These are phyloP conservation scores for Ailanthus altissimus DNA, from an alignment of 345 rosid genomes.

Conservation along the genomic window DNA sequence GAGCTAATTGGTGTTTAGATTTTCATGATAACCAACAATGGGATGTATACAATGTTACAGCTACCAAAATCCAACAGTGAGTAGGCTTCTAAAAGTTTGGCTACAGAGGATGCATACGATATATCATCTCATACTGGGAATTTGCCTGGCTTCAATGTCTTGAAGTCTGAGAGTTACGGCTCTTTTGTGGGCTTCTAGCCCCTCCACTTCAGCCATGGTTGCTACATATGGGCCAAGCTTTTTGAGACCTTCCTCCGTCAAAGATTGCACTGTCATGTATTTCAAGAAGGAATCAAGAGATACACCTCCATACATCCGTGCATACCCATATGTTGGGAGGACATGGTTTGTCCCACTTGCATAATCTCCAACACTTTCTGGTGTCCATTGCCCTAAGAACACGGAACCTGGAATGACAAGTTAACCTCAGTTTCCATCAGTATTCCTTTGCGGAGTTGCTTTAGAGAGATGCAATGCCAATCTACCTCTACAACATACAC, in stretches of 20 bases:
- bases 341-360: constrained; percentile 95
- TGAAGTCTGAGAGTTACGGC: constrained; percentile 83
- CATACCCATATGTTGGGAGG: constrained; percentile 91
- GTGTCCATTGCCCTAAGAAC: constrained; percentile 90
- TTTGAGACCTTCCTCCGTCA: constrained; percentile 81
- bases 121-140: constrained; percentile 36
- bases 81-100: background rate
- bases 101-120: background rate
- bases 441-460: background rate
- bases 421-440: background rate
- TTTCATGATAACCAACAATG: background rate
- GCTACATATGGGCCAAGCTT: constrained; percentile 84
- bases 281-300: constrained; percentile 87
- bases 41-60: background rate
- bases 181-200: constrained; percentile 88
- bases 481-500: background rate
- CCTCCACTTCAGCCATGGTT: constrained; percentile 86
- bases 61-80: background rate
- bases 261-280: constrained; percentile 80
- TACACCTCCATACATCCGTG: constrained; percentile 89
- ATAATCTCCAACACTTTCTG: constrained; percentile 96
- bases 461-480: no score
- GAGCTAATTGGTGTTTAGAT: background rate
- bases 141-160: constrained; percentile 70
- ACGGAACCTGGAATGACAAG: constrained; percentile 58